These are phyloP conservation scores for Colletotrichum sp. DNA, from an alignment of 2,329 filamentous ascomycete species.

Conservation along the genomic window DNA sequence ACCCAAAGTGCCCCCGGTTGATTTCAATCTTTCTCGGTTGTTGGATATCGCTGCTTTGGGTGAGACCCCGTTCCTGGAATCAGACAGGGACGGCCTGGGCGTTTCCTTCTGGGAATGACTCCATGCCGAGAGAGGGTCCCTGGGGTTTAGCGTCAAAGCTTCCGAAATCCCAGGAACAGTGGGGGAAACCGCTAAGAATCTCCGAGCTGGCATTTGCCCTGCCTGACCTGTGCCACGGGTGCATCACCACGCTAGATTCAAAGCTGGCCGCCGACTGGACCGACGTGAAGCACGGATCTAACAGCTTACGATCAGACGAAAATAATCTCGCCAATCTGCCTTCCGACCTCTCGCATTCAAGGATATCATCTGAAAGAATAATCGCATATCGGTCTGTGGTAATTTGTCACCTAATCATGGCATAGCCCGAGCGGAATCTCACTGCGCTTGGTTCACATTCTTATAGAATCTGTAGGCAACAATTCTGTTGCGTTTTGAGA, in stretches of 20 bases:
- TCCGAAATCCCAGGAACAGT: background rate
- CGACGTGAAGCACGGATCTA: background rate
- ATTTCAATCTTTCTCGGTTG: background rate
- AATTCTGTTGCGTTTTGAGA: background rate
- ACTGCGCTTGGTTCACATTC: background rate
- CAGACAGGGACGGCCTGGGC: background rate
- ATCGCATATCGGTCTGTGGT: background rate
- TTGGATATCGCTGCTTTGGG: background rate
- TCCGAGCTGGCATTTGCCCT: background rate
- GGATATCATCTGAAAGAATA: background rate
- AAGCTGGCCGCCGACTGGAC: background rate
- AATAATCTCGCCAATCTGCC: conserved; percentile 4
- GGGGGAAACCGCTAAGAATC: background rate
- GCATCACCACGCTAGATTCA: background rate
- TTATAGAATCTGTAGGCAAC: background rate
- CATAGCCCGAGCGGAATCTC: background rate
- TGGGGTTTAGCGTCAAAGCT: conserved; percentile 6
- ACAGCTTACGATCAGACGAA: background rate
- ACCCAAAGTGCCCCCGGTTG: background rate
- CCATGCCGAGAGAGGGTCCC: conserved; percentile 3
- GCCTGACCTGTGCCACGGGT: background rate
- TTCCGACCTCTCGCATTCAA: background rate
- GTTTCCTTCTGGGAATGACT: background rate
- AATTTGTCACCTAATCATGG: background rate
- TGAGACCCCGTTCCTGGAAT: background rate